These are phyloP conservation scores for Cladophialophora immunda DNA, from an alignment of 2,329 filamentous ascomycete genomes.

Conservation along the genomic window DNA sequence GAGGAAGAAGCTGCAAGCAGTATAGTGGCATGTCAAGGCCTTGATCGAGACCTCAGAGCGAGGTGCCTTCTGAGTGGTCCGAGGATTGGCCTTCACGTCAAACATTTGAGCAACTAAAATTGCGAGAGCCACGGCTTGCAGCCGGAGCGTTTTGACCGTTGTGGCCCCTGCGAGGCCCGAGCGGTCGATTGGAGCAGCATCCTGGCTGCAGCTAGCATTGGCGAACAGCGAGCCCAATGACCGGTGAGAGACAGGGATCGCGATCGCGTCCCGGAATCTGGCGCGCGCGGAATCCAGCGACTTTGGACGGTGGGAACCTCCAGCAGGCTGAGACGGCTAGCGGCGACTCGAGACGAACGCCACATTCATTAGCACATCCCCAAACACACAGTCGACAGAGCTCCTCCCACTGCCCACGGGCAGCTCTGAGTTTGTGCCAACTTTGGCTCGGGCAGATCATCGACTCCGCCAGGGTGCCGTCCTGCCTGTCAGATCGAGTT, in stretches of 20 bases:
- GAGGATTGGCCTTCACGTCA: conserved; percentile 36
- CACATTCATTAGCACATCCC: conserved; percentile 24
- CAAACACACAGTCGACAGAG: conserved; percentile 22
- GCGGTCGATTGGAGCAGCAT: conserved; percentile 16
- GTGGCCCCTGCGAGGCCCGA: conserved; percentile 24
- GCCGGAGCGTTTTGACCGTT: conserved; percentile 39
- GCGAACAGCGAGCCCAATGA: conserved; percentile 21
- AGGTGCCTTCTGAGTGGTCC: conserved; percentile 25
- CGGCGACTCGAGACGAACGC: conserved; percentile 29
- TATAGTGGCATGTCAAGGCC: conserved; percentile 12
- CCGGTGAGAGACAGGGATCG: conserved; percentile 8
- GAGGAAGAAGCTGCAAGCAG: conserved; percentile 1
- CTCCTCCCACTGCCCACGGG: neutral
- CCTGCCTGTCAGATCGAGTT: conserved; percentile 28
- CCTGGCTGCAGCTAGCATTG: conserved; percentile 25
- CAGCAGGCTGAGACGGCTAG: conserved; percentile 33
- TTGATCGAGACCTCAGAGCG: conserved; percentile 13
- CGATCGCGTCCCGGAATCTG: conserved; percentile 33
- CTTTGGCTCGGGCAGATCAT: conserved; percentile 36
- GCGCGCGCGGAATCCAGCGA: conserved; percentile 22
- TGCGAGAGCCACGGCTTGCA: conserved; percentile 34
- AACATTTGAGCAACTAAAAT: conserved; percentile 33
- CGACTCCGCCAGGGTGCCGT: conserved; percentile 21
- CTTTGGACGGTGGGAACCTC: conserved; percentile 1
- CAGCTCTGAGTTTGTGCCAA: conserved; percentile 12